Base-by-base conservation (phyloP, 768 basidiomycete species). In the Mycena venus region DNA sequence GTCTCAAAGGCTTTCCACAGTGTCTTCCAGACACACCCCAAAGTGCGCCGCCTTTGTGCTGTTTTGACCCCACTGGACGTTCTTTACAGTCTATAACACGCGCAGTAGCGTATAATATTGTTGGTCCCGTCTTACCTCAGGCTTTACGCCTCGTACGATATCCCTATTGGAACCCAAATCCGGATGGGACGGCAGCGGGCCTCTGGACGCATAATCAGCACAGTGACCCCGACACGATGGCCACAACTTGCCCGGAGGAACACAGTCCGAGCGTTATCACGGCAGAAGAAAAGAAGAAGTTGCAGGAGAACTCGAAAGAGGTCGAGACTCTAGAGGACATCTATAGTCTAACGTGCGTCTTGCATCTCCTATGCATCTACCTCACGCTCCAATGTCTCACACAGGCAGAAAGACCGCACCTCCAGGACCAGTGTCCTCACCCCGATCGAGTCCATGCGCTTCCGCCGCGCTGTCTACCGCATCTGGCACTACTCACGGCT, bases 61-160 rank as follows among this genome's bases (percentile, higher is more conserved):
- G n/a, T n/a, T n/a, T n/a, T n/a, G n/a, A n/a, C n/a, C n/a, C n/a
- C n/a, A n/a, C n/a, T n/a, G n/a, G n/a, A n/a, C n/a, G n/a, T n/a
- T n/a, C n/a, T n/a, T n/a, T n/a, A n/a, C n/a, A n/a, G n/a, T n/a
- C n/a, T n/a, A n/a, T n/a, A n/a, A n/a, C n/a, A n/a, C n/a, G n/a
- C n/a, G n/a, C n/a, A n/a, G 79, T 83, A 17, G 78, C 81, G 10
- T 80, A 78, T 44, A 82, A 81, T 42, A 59, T 78, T 15, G 76
- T 79, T 10, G 82, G 82, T 5, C 77, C 79, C 19, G 77, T 77
- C 12, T 69, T 82, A 38, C 79, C 82, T 55, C 77, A 80, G 59
- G 80, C 80, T 1, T n/a, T n/a, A n/a, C n/a, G n/a, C n/a, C n/a
- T n/a, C n/a, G n/a, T n/a, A n/a, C n/a, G n/a, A n/a, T n/a, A n/a